Conservation (phyloP, 108 stramenopile species). For the Nitzschia palea region DNA sequence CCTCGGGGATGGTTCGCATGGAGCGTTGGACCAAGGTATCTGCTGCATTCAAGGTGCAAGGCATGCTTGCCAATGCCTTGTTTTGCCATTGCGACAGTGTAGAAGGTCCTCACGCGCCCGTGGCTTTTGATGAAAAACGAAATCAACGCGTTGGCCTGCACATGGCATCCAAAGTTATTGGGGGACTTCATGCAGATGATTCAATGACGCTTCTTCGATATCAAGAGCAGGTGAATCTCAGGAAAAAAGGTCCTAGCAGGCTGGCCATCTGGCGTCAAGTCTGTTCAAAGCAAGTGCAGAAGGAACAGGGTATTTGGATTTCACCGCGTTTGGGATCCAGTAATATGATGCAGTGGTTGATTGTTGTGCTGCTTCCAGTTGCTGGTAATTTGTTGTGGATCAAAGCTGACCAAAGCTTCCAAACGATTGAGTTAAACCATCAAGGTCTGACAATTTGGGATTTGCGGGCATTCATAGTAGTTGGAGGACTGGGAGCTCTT, state of each 20-base stretch:
- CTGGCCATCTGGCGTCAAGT: background rate
- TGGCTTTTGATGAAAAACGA: background rate
- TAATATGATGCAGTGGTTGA: background rate
- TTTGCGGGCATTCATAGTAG: background rate
- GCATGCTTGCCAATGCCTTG: conserved; percentile 1
- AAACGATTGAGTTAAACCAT: background rate
- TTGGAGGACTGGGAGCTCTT: background rate
- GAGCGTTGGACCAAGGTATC: conserved; percentile 3
- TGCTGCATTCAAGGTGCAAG: background rate
- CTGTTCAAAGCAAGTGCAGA: background rate
- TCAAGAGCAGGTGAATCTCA: background rate
- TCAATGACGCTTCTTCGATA: background rate
- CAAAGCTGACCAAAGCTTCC: background rate
- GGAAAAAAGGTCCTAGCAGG: background rate
- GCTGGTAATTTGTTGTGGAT: background rate
- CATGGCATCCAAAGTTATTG: background rate
- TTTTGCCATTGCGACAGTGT: background rate
- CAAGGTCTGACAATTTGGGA: background rate
- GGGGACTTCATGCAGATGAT: background rate
- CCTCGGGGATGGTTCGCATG: conserved; percentile 4
- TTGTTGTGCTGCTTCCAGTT: background rate
- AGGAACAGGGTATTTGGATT: background rate
- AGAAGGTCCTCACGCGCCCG: background rate
- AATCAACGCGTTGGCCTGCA: background rate
- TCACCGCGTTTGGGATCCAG: background rate